Percentiles rank a stretch among this genome's conserved stretches.
Evolutionary conservation across 2,329 filamentous ascomycete species (phyloP).

Genomic region (Fusarium coffeatum): DNA sequence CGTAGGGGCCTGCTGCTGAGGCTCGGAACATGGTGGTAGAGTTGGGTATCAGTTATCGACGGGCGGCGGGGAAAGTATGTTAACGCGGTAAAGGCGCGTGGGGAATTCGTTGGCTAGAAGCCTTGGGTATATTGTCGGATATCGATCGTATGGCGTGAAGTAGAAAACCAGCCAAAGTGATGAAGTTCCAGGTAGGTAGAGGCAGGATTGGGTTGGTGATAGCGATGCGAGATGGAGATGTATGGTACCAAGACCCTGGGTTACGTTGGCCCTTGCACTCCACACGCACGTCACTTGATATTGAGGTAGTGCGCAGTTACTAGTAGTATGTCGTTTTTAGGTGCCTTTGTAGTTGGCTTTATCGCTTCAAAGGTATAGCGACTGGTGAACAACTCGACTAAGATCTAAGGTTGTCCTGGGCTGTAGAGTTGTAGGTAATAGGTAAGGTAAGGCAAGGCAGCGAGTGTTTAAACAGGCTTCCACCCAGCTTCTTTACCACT

Average conservation of each 20-base stretch:
- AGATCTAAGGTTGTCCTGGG: neutral
- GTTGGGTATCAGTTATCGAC: slow-evolving; percentile 23
- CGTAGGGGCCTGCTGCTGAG: slow-evolving; percentile 67
- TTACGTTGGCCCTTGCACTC: slow-evolving; percentile 35
- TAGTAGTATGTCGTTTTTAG: slow-evolving; percentile 19
- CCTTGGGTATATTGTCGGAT: slow-evolving; percentile 19
- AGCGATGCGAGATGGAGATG: slow-evolving; percentile 24
- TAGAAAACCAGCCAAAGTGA: neutral
- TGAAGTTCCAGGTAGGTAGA: neutral
- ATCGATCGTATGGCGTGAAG: slow-evolving; percentile 8
- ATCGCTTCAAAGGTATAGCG: neutral
- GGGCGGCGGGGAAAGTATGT: slow-evolving; percentile 17
- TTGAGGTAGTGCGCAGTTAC: neutral
- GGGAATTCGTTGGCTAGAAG: slow-evolving; percentile 16
- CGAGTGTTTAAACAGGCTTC: slow-evolving; percentile 31
- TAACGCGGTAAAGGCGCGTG: slow-evolving; percentile 1
- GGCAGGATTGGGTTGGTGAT: slow-evolving; percentile 5
- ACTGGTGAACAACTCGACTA: neutral
- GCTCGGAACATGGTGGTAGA: slow-evolving; percentile 66
- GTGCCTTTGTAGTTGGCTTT: neutral
- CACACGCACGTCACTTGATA: slow-evolving; percentile 36
- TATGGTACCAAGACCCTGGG: slow-evolving; percentile 34
- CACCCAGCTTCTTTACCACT: slow-evolving; percentile 20
- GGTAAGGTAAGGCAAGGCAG: neutral
- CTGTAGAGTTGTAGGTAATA: neutral